phyloP scores from a whole-genome alignment of 768 basidiomycete genomes.

The Trametes cinnabarina region DNA sequence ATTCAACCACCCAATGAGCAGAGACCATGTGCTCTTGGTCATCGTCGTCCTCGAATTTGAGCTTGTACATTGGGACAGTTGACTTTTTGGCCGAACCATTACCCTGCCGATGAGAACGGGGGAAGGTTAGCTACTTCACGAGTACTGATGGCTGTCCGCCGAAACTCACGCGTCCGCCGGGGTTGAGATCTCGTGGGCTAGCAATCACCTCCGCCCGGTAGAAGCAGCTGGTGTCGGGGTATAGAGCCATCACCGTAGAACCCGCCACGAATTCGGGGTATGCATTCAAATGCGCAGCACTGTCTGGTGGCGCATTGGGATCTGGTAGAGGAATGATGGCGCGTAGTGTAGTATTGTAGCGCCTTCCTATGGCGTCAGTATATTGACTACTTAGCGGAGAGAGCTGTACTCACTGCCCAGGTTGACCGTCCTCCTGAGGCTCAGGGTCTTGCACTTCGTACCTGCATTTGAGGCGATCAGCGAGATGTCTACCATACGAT shows the following conservation, averaged over 20 bases:
- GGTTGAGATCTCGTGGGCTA: constrained; percentile 50
- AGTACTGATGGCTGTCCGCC: constrained; percentile 29
- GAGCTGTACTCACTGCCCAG: constrained; percentile 45
- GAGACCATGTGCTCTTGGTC: constrained; percentile 75
- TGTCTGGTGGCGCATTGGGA: constrained; percentile 53
- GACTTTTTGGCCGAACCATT: constrained; percentile 18
- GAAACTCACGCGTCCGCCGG: constrained; percentile 37
- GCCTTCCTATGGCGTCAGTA: constrained; percentile 34
- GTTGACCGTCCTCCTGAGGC: constrained; percentile 76
- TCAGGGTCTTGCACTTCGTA: constrained; percentile 88
- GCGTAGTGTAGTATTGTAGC: constrained; percentile 66
- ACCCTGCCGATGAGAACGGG: constrained; percentile 19
- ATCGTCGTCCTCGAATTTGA: constrained; percentile 88
- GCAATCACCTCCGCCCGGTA: constrained; percentile 82
- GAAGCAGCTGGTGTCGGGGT: constrained; percentile 89
- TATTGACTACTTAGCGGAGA: too few species aligned
- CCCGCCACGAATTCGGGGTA: constrained; percentile 73
- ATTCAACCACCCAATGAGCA: constrained; percentile 83
- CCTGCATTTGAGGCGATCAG: constrained; percentile 34
- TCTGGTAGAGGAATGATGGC: constrained; percentile 82
- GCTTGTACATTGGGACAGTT: constrained; percentile 57
- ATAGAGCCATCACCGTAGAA: constrained; percentile 81
- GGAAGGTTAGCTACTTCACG: background rate
- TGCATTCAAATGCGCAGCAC: constrained; percentile 60
- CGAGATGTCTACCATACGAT: background rate